Base-by-base conservation (phyloP, 2,329 filamentous ascomycete genomes). In the Didymella arachidicola region DNA sequence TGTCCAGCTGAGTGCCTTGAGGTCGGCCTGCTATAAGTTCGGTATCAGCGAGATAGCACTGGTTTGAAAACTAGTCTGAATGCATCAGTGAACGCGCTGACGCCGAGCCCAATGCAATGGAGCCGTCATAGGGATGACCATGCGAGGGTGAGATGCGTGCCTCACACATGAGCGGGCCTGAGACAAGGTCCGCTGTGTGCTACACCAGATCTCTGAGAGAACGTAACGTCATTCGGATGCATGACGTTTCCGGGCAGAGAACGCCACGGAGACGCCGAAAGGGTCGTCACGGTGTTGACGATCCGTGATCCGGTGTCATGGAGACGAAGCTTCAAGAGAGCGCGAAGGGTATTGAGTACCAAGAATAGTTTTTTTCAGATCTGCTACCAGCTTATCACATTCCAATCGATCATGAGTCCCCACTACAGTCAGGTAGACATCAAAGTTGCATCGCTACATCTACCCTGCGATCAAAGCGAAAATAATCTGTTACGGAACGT, bases 1-100 rank as follows among this genome's bases (percentile, higher is more conserved):
- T 54, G 56, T 42, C 56, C 56, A 59, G 56, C 51, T 59, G 56
- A 59, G 39, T 45, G 22, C 41, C 30, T 49, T 45, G 30, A 59
- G 32, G 50, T 41, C 50, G 46, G 46, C 30, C 45, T 46, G 34
- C 56, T 54, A 59, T 59, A 59, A 41, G 44, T 45, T 53, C 49
- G 56, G 49, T 58, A 53, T 53, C 56, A 53, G 56, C 56, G 49
- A 58, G 38, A 53, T 45, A 38, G 27, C 25, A 22, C 45, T 59
- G 56, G 51, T 54, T 34, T 59, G 56, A 49, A 51, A 45, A 50
- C 50, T 54, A 54, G 50, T 45, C 56, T 54, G 19, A 22, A 54
- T 59, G 51, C 56, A 53, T 54, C 45, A 18, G 26, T 19, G 34
- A 54, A 51, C 39, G 45, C 48, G 39, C 50, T 46, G 49, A 41